These are phyloP conservation scores for Gelatoporia subvermispora DNA, from an alignment of 768 basidiomycete genomes.

Conservation along the genomic window DNA sequence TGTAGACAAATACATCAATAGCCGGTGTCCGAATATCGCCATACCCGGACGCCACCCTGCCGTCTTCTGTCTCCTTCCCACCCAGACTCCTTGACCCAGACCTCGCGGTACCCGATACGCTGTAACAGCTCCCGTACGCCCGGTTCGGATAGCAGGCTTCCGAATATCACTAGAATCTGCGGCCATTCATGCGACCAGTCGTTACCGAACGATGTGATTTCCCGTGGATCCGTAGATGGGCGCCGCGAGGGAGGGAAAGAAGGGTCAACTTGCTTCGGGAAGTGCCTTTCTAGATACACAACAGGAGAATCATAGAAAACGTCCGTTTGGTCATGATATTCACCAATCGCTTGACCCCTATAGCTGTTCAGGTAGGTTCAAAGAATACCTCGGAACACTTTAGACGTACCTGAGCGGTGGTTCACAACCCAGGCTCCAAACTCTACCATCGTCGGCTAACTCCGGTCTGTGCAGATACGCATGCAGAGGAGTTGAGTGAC, in stretches of 20 bases:
- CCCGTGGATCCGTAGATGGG: constrained; percentile 48
- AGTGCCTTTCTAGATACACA: constrained; percentile 58
- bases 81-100: constrained; percentile 19
- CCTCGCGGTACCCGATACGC: constrained; percentile 12
- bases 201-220: constrained; percentile 20
- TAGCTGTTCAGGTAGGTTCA: constrained; percentile 2
- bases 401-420: constrained; percentile 76
- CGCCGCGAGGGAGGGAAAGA: constrained; percentile 60
- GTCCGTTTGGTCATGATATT: constrained; percentile 77
- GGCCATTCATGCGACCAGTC: constrained; percentile 78
- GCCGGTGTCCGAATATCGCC: constrained; percentile 3
- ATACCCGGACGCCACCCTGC: constrained; percentile 22
- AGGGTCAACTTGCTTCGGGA: constrained; percentile 59
- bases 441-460: constrained; percentile 44
- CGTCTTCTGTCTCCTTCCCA: constrained; percentile 22
- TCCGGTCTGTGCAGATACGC: constrained; percentile 76
- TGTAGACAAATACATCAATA: neutral
- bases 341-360: constrained; percentile 46
- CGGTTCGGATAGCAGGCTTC: constrained; percentile 50
- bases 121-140: constrained; percentile 11
- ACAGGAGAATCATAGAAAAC: constrained; percentile 74
- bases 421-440: constrained; percentile 91
- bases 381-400: neutral
- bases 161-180: constrained; percentile 77
- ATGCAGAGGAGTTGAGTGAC: constrained; percentile 93